Evolutionary conservation across 495 filamentous ascomycete genomes (phyloP).

Genomic region (Chaetomidium leptoderma): DNA sequence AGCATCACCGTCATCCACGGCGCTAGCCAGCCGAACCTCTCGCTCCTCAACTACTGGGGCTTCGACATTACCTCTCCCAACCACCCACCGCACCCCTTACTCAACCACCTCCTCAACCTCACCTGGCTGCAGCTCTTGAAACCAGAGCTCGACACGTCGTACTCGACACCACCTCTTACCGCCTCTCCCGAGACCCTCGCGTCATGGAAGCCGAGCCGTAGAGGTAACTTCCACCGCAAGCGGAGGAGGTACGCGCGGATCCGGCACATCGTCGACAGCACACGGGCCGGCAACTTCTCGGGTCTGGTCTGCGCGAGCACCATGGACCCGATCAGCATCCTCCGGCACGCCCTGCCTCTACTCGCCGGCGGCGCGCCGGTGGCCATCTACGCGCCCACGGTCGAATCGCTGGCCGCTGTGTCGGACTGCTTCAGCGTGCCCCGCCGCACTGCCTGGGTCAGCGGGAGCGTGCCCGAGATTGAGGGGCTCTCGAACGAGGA

Average conservation of each 20-base stretch:
- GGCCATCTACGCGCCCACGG: slow-evolving; percentile 72
- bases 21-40: slow-evolving; percentile 85
- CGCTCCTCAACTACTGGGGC: slow-evolving; percentile 78
- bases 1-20: slow-evolving; percentile 83
- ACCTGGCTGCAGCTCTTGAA: slow-evolving; percentile 87
- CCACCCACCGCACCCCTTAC: slow-evolving; percentile 67
- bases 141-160: slow-evolving; percentile 66
- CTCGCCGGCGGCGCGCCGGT: slow-evolving; percentile 78
- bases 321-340: slow-evolving; percentile 73
- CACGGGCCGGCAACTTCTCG: slow-evolving; percentile 71
- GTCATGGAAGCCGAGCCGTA: slow-evolving; percentile 68
- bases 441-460: slow-evolving; percentile 65
- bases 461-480: slow-evolving; percentile 35
- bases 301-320: slow-evolving; percentile 74
- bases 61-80: slow-evolving; percentile 67
- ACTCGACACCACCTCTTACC: slow-evolving; percentile 53
- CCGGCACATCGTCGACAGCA: slow-evolving; percentile 62
- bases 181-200: slow-evolving; percentile 53
- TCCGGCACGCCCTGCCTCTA: slow-evolving; percentile 69
- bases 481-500: slow-evolving; percentile 36
- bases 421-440: slow-evolving; percentile 76
- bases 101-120: slow-evolving; percentile 72
- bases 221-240: slow-evolving; percentile 80
- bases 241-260: slow-evolving; percentile 70
- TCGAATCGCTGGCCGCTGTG: slow-evolving; percentile 70